These are phyloP conservation scores for Isoetes taiwanensis DNA, from an alignment of 75 land plant species.

Conservation along the genomic window DNA sequence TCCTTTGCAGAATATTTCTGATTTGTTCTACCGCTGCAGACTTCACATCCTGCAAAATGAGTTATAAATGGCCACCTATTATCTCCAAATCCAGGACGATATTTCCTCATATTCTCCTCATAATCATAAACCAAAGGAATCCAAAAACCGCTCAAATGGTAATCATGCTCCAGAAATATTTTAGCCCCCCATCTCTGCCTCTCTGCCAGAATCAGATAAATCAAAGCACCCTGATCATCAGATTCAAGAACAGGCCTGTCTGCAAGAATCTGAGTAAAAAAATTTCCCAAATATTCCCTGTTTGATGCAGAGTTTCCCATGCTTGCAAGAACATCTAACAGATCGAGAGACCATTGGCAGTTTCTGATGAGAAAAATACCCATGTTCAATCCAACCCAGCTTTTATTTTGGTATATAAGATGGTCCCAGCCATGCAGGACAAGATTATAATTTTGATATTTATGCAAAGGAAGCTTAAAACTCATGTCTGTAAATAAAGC, in stretches of 20 bases:
- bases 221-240: neutral
- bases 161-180: neutral
- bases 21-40: neutral
- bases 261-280: neutral
- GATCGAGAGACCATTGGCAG: constrained; percentile 1
- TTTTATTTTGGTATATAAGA: neutral
- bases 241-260: neutral
- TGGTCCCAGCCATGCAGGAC: constrained; percentile 6
- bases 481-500: neutral
- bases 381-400: no score
- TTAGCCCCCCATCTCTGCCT: constrained; percentile 1
- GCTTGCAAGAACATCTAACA: neutral
- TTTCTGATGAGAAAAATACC: constrained; percentile 4
- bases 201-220: no score
- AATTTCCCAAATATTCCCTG: neutral
- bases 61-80: no score
- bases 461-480: neutral
- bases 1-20: neutral
- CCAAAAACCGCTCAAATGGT: neutral
- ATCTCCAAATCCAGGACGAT: no score
- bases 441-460: neutral
- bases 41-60: neutral
- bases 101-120: neutral
- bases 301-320: neutral
- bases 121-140: neutral